Evolutionary conservation across 805 yeast genomes (phyloP).

Genomic region (Starmerella apicola): DNA sequence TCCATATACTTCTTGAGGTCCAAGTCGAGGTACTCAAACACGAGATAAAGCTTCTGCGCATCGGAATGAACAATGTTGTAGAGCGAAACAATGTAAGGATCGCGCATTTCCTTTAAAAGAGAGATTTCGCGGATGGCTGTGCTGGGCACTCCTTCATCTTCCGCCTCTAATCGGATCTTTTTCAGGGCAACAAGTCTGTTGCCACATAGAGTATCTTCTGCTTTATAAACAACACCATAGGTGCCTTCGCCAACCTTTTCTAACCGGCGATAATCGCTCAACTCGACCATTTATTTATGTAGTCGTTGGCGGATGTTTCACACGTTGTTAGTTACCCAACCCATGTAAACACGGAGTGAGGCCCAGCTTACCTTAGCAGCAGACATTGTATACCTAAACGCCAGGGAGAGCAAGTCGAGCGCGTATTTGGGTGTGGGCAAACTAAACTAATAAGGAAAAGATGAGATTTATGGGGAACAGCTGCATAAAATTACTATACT

Average conservation of each 20-base stretch:
- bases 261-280: conserved; percentile 81
- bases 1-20: conserved; percentile 97
- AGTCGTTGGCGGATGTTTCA: too few relatives aligned
- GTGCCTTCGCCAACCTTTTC: conserved; percentile 98
- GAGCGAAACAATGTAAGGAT: conserved; percentile 81
- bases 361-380: too few relatives aligned
- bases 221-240: conserved; percentile 95
- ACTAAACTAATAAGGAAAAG: too few relatives aligned
- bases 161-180: conserved; percentile 89
- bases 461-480: too few relatives aligned
- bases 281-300: conserved; percentile 78
- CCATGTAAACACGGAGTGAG: too few relatives aligned
- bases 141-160: conserved; percentile 97
- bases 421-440: too few relatives aligned
- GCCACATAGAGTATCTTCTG: conserved; percentile 75
- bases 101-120: conserved; percentile 80
- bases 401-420: too few relatives aligned
- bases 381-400: too few relatives aligned
- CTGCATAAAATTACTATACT: too few relatives aligned
- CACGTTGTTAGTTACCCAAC: too few relatives aligned
- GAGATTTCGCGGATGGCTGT: conserved; percentile 97
- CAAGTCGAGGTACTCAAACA: conserved; percentile 84
- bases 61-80: conserved; percentile 94
- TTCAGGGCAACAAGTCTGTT: conserved; percentile 92
- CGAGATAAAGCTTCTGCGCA: conserved; percentile 80